Evolutionary conservation across 768 basidiomycete genomes (phyloP).

Genomic region (Trametes coccinea): DNA sequence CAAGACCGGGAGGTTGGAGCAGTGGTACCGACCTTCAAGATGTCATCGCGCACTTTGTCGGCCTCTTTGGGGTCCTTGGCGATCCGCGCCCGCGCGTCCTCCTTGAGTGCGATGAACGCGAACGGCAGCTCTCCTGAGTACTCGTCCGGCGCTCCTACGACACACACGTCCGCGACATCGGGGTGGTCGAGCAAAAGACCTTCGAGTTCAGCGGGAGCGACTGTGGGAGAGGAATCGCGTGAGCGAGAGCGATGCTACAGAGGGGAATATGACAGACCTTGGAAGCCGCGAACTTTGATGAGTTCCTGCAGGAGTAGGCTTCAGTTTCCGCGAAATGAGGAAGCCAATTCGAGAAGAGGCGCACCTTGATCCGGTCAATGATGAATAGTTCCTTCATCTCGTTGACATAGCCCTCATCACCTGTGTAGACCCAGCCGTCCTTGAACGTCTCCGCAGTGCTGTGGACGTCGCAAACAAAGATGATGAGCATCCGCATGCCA

Average conservation of each 20-base stretch:
- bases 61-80: conserved; percentile 36
- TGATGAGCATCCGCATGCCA: too few relatives aligned
- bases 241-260: neutral
- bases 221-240: conserved; percentile 24
- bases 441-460: conserved; percentile 29
- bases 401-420: conserved; percentile 30
- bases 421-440: conserved; percentile 33
- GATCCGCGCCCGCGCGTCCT: conserved; percentile 38
- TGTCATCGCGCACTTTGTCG: conserved; percentile 42
- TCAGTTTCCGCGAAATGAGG: neutral
- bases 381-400: conserved; percentile 24
- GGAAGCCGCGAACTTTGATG: conserved; percentile 69
- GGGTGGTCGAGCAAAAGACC: conserved; percentile 61
- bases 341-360: neutral
- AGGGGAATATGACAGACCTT: conserved; percentile 31
- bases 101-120: conserved; percentile 60
- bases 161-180: conserved; percentile 62
- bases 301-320: conserved; percentile 47
- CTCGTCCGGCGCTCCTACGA: conserved; percentile 66
- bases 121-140: conserved; percentile 73
- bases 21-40: conserved; percentile 53
- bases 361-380: conserved; percentile 27
- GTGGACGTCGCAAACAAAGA: neutral
- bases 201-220: conserved; percentile 73
- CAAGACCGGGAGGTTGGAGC: neutral